Evolutionary conservation across 2,329 filamentous ascomycete genomes (phyloP).

Genomic region (Colletotrichum sp.): DNA sequence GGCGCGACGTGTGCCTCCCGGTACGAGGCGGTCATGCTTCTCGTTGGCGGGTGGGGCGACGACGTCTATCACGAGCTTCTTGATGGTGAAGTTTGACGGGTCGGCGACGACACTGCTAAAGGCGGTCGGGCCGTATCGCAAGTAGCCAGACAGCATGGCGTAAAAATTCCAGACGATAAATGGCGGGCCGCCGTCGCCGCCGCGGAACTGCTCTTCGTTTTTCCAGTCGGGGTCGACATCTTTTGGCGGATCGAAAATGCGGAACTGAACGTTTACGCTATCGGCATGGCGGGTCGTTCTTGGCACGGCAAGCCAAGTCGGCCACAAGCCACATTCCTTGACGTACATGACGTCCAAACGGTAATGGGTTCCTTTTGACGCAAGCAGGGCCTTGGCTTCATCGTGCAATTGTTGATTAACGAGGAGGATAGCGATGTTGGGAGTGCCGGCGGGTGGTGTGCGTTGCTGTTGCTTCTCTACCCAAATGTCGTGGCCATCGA

Average conservation of each 20-base stretch:
- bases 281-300: conserved; percentile 15
- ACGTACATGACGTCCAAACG: conserved; percentile 24
- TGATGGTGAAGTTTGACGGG: conserved; percentile 9
- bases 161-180: conserved; percentile 23
- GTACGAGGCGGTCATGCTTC: conserved; percentile 19
- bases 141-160: conserved; percentile 18
- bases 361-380: conserved; percentile 9
- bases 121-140: conserved; percentile 17
- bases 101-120: conserved; percentile 17
- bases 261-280: conserved; percentile 19
- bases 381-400: conserved; percentile 17
- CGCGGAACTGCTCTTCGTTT: conserved; percentile 19
- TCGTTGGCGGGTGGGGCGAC: conserved; percentile 12
- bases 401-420: conserved; percentile 21
- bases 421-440: conserved; percentile 17
- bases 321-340: conserved; percentile 24
- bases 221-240: conserved; percentile 21
- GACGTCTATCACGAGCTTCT: conserved; percentile 18
- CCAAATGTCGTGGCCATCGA: conserved; percentile 22
- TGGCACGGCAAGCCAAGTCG: conserved; percentile 23
- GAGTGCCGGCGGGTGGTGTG: conserved; percentile 10
- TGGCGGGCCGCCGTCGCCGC: conserved; percentile 17
- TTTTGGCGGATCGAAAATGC: conserved; percentile 21
- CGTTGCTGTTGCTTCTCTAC: neutral
- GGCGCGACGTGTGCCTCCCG: neutral